Conservation (phyloP, 345 rosid genomes). For the Rhodamnia rubescens region DNA sequence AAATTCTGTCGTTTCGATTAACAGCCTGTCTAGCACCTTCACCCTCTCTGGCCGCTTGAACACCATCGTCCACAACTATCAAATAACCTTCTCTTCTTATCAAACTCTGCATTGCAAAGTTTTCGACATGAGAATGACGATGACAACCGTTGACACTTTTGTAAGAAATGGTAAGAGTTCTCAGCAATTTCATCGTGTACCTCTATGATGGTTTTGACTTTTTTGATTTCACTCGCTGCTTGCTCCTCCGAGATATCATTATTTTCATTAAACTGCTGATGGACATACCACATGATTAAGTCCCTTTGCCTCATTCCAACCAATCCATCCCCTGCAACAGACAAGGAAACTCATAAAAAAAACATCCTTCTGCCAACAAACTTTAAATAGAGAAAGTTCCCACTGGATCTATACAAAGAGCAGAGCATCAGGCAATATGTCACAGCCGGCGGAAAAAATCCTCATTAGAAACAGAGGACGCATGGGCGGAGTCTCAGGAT, state of each 20-base stretch:
- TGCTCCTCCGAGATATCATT: constrained; percentile 57
- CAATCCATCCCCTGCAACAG: constrained; percentile 47
- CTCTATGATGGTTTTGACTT: constrained; percentile 80
- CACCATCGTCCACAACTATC: constrained; percentile 72
- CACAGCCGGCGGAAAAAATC: background rate
- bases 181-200: constrained; percentile 18
- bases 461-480: too few relatives aligned
- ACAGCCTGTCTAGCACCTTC: constrained; percentile 31
- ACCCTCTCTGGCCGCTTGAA: constrained; percentile 26
- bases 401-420: background rate
- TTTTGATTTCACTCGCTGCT: constrained; percentile 54
- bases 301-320: constrained; percentile 87
- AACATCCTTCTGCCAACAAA: background rate
- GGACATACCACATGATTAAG: constrained; percentile 75
- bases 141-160: background rate
- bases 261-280: constrained; percentile 81
- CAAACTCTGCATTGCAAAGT: constrained; percentile 49
- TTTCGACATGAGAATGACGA: background rate
- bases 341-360: background rate
- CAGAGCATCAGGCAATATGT: background rate
- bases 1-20: constrained; percentile 62
- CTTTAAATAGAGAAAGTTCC: background rate
- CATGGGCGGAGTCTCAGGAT: too few relatives aligned
- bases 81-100: constrained; percentile 77
- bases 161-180: background rate